phyloP scores from a whole-genome alignment of 2,329 filamentous ascomycete species.

The Penicillium sp. region DNA sequence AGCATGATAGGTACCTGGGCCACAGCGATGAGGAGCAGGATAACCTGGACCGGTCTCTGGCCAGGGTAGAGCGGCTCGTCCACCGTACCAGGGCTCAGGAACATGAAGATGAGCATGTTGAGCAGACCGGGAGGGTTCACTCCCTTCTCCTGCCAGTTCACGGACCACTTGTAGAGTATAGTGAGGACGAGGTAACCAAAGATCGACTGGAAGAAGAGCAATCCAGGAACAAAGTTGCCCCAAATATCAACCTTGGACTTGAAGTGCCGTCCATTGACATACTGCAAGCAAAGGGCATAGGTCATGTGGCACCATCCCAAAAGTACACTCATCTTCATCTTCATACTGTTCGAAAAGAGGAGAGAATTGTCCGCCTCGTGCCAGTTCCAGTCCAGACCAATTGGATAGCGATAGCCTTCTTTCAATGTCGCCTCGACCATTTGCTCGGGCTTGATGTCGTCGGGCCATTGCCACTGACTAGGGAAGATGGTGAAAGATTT shows the following conservation, averaged over 20 bases:
- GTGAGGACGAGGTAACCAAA: constrained; percentile 94
- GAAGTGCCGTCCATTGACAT: constrained; percentile 92
- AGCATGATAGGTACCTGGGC: constrained; percentile 85
- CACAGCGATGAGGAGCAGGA: constrained; percentile 78
- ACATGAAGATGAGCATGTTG: constrained; percentile 99
- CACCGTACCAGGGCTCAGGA: constrained; percentile 76
- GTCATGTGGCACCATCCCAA: constrained; percentile 92
- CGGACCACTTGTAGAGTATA: constrained; percentile 95
- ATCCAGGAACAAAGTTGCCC: constrained; percentile 95
- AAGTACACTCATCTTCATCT: constrained; percentile 99
- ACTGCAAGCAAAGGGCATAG: constrained; percentile 89
- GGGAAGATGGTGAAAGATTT: constrained; percentile 84
- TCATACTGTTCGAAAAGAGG: constrained; percentile 96
- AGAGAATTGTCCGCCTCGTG: constrained; percentile 93
- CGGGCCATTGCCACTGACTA: constrained; percentile 85
- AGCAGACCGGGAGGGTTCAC: constrained; percentile 77
- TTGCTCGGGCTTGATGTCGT: constrained; percentile 62
- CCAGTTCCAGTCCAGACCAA: constrained; percentile 95
- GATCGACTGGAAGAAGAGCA: constrained; percentile 99
- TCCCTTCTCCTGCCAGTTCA: constrained; percentile 73
- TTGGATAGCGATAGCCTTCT: constrained; percentile 81
- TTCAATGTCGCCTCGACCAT: constrained; percentile 66
- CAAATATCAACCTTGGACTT: constrained; percentile 93
- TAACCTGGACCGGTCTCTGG: constrained; percentile 71
- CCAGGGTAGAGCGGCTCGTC: constrained; percentile 70